A percentile compares a stretch with the other conserved stretches of the same genome.
phyloP scores from a whole-genome alignment of 2,329 filamentous ascomycete species.

The Colletotrichum echinochloae region DNA sequence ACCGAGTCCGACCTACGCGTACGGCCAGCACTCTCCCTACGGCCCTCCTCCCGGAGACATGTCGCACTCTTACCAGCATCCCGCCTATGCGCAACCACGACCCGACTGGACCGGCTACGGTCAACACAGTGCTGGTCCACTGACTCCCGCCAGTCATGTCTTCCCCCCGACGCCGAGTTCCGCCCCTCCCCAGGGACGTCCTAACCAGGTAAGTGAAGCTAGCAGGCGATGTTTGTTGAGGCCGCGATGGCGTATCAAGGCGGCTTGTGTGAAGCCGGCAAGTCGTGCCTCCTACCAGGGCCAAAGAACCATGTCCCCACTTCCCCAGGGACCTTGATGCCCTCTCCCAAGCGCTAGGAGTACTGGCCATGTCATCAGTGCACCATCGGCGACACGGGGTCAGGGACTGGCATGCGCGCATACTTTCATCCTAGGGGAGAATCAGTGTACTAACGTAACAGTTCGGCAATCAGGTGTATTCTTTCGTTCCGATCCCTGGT shows the following conservation, averaged over 20 bases:
- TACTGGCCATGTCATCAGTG: neutral
- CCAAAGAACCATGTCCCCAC: neutral
- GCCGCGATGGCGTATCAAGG: neutral
- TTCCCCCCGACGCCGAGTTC: constrained; percentile 68
- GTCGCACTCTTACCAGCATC: constrained; percentile 80
- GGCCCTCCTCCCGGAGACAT: constrained; percentile 86
- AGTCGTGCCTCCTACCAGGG: neutral
- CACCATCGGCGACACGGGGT: neutral
- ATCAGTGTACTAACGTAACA: constrained; percentile 40
- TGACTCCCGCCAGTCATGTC: constrained; percentile 65
- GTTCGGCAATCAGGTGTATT: constrained; percentile 79
- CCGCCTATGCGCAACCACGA: constrained; percentile 74
- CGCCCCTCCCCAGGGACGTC: constrained; percentile 65
- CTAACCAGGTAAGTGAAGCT: constrained; percentile 67
- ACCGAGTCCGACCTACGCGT: constrained; percentile 90
- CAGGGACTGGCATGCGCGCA: constrained; percentile 12
- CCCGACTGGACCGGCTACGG: constrained; percentile 81
- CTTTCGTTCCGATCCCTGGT: constrained; percentile 96
- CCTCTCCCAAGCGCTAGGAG: too few relatives aligned
- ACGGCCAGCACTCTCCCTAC: constrained; percentile 88
- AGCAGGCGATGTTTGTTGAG: neutral
- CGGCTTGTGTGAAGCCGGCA: too few relatives aligned
- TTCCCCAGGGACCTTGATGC: neutral
- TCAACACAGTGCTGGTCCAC: constrained; percentile 62
- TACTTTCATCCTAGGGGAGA: neutral